These are phyloP conservation scores for Lachancea quebecensis DNA, from an alignment of 805 yeast species.

Conservation along the genomic window DNA sequence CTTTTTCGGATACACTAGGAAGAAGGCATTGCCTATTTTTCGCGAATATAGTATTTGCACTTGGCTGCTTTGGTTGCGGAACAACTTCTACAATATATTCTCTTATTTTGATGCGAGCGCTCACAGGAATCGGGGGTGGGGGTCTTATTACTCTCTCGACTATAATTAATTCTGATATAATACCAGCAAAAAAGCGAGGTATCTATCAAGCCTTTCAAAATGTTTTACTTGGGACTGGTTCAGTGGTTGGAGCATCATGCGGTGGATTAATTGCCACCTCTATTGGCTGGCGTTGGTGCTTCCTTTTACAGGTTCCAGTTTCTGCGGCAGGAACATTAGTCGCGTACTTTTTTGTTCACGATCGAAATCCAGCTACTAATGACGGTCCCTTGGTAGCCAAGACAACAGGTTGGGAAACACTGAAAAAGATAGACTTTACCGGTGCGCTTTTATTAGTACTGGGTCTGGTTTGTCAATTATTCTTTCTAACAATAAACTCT, in stretches of 20 bases:
- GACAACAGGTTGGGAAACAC: constrained; percentile 2
- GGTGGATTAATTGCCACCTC: constrained; percentile 34
- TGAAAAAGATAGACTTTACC: constrained; percentile 29
- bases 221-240: constrained; percentile 46
- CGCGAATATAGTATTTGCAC: constrained; percentile 39
- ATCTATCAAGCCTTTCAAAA: constrained; percentile 41
- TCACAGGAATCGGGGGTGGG: constrained; percentile 56
- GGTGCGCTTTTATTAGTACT: constrained; percentile 32
- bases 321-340: constrained; percentile 27
- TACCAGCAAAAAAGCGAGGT: constrained; percentile 44
- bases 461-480: constrained; percentile 30
- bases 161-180: constrained; percentile 50
- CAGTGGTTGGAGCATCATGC: constrained; percentile 32
- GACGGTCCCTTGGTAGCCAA: background rate
- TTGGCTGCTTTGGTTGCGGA: constrained; percentile 41
- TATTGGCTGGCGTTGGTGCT: constrained; percentile 39
- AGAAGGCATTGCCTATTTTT: constrained; percentile 39
- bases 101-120: constrained; percentile 43
- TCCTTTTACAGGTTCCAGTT: constrained; percentile 32
- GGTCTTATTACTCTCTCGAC: constrained; percentile 46
- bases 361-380: constrained; percentile 23
- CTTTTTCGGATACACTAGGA: constrained; percentile 60
- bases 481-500: constrained; percentile 12
- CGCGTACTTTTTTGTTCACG: constrained; percentile 25
- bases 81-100: constrained; percentile 37